These are phyloP conservation scores for Olyra latifolia DNA, from an alignment of 176 grass and related monocot species.

Conservation along the genomic window DNA sequence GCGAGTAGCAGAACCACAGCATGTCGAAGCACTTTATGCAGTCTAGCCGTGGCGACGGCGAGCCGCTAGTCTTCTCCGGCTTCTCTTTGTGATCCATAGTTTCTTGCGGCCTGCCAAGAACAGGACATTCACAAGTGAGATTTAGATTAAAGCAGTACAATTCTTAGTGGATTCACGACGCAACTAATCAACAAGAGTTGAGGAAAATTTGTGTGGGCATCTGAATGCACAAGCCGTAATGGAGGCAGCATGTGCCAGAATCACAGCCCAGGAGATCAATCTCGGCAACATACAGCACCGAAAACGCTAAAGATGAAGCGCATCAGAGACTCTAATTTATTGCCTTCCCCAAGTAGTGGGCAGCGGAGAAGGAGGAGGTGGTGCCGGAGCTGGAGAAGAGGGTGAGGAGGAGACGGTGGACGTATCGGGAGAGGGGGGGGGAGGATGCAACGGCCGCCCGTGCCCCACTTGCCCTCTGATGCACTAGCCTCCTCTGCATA, in stretches of 20 bases:
- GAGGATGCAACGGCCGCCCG: too few relatives aligned
- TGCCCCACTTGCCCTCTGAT: too few relatives aligned
- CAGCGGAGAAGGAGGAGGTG: too few relatives aligned
- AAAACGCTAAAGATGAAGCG: conserved; percentile 25
- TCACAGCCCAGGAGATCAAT: background rate
- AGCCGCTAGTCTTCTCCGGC: background rate
- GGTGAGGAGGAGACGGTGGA: too few relatives aligned
- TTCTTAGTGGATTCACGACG: too few relatives aligned
- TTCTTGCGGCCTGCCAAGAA: background rate
- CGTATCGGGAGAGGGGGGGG: too few relatives aligned
- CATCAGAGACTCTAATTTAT: conserved; percentile 51
- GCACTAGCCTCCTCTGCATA: too few relatives aligned
- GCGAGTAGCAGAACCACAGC: conserved; percentile 96
- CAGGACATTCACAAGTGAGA: background rate
- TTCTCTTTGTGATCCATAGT: conserved; percentile 46
- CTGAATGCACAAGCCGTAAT: conserved; percentile 26
- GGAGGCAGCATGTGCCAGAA: conserved; percentile 28
- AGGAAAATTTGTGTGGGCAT: background rate
- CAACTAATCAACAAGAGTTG: background rate
- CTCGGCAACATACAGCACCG: conserved; percentile 41
- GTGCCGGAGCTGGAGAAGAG: too few relatives aligned
- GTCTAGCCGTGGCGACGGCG: conserved; percentile 17
- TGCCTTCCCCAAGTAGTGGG: too few relatives aligned
- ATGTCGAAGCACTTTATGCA: conserved; percentile 87
- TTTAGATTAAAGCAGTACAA: too few relatives aligned